Conservation (phyloP, 805 yeast genomes). For the Teunomyces stri region DNA sequence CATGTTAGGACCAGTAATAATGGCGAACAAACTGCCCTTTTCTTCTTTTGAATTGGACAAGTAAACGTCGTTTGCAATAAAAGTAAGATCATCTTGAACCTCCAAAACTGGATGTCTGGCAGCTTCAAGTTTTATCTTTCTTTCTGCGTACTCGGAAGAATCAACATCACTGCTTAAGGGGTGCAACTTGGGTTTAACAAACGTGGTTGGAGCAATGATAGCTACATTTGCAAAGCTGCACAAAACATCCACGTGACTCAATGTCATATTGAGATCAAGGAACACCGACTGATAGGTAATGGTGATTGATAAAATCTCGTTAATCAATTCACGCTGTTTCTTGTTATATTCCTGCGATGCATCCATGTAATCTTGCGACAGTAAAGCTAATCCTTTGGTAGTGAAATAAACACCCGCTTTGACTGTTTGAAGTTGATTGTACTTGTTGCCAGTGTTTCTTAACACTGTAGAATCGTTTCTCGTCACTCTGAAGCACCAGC, state of each 20-base stretch:
- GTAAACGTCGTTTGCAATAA: slow-evolving; percentile 86
- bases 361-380: slow-evolving; percentile 57
- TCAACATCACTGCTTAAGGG: slow-evolving; percentile 39
- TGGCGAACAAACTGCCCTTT: slow-evolving; percentile 59
- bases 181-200: slow-evolving; percentile 69
- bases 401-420: slow-evolving; percentile 96
- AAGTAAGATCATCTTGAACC: slow-evolving; percentile 84
- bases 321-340: slow-evolving; percentile 75
- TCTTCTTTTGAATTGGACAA: slow-evolving; percentile 45
- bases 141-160: slow-evolving; percentile 24
- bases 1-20: slow-evolving; percentile 96
- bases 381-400: slow-evolving; percentile 58
- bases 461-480: slow-evolving; percentile 83
- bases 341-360: slow-evolving; percentile 65
- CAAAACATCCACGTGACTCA: slow-evolving; percentile 81
- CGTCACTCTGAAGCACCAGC: slow-evolving; percentile 93
- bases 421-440: slow-evolving; percentile 81
- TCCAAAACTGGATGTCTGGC: slow-evolving; percentile 96
- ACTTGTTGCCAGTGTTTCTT: slow-evolving; percentile 56
- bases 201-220: slow-evolving; percentile 75
- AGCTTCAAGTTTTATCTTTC: slow-evolving; percentile 57
- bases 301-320: slow-evolving; percentile 78
- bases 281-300: slow-evolving; percentile 79
- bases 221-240: slow-evolving; percentile 82
- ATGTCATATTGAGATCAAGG: slow-evolving; percentile 57